phyloP scores from a whole-genome alignment of 331 rosid genomes.

The Acacia concinna region DNA sequence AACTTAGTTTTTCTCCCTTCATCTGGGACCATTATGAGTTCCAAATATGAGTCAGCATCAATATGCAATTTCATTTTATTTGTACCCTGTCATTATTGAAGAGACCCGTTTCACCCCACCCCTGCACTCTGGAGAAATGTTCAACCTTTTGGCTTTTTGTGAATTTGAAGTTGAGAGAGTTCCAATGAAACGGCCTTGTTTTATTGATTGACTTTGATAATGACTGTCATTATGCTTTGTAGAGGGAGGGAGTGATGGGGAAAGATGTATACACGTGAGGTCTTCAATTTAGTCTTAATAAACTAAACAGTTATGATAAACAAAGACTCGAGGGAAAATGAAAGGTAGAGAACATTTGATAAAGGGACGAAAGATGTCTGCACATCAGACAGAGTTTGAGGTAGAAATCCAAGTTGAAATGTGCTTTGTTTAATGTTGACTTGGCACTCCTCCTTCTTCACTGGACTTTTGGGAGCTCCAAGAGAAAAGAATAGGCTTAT shows the following conservation, averaged over 20 bases:
- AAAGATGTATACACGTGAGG: neutral
- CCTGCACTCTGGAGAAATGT: neutral
- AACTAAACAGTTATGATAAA: neutral
- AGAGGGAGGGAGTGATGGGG: neutral
- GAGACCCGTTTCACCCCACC: neutral
- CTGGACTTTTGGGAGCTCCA: neutral
- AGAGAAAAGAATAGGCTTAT: neutral
- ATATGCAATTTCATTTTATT: neutral
- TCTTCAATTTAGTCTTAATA: neutral
- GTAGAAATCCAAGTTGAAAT: neutral
- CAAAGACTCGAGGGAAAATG: neutral
- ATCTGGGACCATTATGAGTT: neutral
- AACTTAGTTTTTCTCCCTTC: neutral
- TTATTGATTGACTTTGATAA: slow-evolving; percentile 1
- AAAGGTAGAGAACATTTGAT: neutral
- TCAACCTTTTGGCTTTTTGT: neutral
- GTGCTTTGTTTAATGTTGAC: neutral
- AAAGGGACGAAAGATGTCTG: neutral
- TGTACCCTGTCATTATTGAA: neutral
- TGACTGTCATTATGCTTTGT: slow-evolving; percentile 18
- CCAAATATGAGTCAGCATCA: neutral
- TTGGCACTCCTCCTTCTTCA: neutral
- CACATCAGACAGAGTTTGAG: slow-evolving; percentile 4
- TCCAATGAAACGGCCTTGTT: neutral
- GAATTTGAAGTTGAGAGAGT: neutral